Base-by-base conservation (phyloP, 2,329 filamentous ascomycete species). In the Diaporthe vaccinii region DNA sequence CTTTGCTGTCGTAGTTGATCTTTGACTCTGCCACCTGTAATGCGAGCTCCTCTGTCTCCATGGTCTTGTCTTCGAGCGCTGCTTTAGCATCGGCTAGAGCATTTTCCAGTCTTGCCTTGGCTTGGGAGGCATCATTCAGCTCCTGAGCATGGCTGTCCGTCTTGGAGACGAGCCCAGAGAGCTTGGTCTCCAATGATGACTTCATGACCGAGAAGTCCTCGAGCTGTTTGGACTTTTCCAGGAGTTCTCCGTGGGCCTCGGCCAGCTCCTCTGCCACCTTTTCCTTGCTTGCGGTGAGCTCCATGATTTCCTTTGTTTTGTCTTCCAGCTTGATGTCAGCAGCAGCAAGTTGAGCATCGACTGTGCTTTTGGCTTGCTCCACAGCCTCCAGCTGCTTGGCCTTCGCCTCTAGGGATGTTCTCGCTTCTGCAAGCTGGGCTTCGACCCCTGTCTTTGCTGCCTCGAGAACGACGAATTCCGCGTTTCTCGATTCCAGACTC, bases 391-490 rank as follows among this genome's bases (percentile, higher is more conserved):
- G 61, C 28, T 74, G 49, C 41, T 59, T 41, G 12, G 20, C n/a
- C 39, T 58, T 70, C 8, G 39, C 39, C n/a, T 71, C 72, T 8
- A 51, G 53, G 3, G 28, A 57, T 41, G 51, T 8, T 51, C 20
- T 59, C 6, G 22, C 49, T 10, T 74, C 65, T 8, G n/a, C 28
- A 1, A 74, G 65, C 53, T 71, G 49, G 12, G 20, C n/a, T 31
- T 74, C 72, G 28, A 61, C 28, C 4, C 51, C 62, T 17, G 28
- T 12, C 39, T 74, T 74, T 36, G 46, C 59, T 36, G 17, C 39
- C 28, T 74, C 39, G 36, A 69, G 59, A 15, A 22, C 65, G 76
- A 74, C 14, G 80, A 78, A 51, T 61, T 77, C 78, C 28, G 31
- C 10, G 5, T 20, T 36, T 14, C 20, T 73, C 20, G 28, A 22